A percentile compares a stretch with the other conserved stretches of the same genome.
These are phyloP conservation scores for Fraxinus baroniana DNA, from an alignment of 305 asterid species.

Conservation along the genomic window DNA sequence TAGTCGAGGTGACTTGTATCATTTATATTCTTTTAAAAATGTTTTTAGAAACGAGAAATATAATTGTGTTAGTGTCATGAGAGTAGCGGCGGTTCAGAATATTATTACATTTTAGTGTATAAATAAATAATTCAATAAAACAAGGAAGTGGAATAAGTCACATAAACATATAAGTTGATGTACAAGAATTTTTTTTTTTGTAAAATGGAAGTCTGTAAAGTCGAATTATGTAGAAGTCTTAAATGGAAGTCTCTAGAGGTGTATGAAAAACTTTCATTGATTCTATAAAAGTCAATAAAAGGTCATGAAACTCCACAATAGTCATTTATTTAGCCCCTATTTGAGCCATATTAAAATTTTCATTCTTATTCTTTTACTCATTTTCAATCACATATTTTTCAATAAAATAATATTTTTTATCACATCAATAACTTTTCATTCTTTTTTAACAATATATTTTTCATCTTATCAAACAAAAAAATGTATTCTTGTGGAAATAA, in stretches of 20 bases:
- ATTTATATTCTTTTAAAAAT: too few relatives aligned
- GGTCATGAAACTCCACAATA: neutral
- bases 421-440: too few relatives aligned
- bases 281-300: neutral
- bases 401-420: too few relatives aligned
- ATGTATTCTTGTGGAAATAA: too few relatives aligned
- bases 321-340: neutral
- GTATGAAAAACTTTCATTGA: neutral
- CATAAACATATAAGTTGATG: neutral
- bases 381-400: too few relatives aligned
- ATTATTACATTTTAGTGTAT: neutral
- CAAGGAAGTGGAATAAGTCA: neutral
- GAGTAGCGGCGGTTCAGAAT: neutral
- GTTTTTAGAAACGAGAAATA: neutral
- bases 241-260: neutral
- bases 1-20: neutral
- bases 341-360: too few relatives aligned
- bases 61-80: neutral
- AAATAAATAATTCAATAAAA: neutral
- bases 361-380: too few relatives aligned
- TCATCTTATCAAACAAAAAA: too few relatives aligned
- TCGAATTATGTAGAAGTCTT: neutral
- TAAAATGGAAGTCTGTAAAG: neutral
- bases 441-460: too few relatives aligned
- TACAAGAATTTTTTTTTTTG: neutral